Conservation (phyloP, 2,329 filamentous ascomycete species). For the Paecilomyces formosus region DNA sequence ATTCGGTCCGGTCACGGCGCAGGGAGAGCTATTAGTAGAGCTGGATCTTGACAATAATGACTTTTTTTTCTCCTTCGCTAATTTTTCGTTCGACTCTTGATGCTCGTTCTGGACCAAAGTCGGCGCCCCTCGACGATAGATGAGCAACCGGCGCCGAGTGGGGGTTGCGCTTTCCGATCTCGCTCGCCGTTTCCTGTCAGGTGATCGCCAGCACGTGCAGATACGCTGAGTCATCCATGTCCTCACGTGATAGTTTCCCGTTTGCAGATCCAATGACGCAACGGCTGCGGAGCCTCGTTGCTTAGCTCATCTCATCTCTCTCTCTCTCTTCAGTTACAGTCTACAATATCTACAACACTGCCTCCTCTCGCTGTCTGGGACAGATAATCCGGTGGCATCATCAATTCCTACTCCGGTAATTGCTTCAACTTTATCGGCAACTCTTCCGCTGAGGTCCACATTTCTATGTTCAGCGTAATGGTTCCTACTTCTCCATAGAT, state of each 20-base stretch:
- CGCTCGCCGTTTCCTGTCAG: conserved; percentile 6
- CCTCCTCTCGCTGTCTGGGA: too few relatives aligned
- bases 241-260: not conserved
- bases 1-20: not conserved
- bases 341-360: too few relatives aligned
- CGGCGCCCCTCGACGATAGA: conserved; percentile 6
- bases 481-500: too few relatives aligned
- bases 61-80: not conserved
- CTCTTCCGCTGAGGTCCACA: too few relatives aligned
- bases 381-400: too few relatives aligned
- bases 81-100: not conserved
- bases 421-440: too few relatives aligned
- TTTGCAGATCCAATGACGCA: not conserved
- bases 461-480: too few relatives aligned
- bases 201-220: not conserved
- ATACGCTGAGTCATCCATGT: not conserved
- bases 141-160: conserved; percentile 7
- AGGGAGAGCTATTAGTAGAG: not conserved
- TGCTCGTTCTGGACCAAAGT: not conserved
- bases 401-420: too few relatives aligned
- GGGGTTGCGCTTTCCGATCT: conserved; percentile 14
- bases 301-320: too few relatives aligned
- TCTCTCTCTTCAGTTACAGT: too few relatives aligned
- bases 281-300: too few relatives aligned
- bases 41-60: not conserved